phyloP scores from a whole-genome alignment of 2,329 filamentous ascomycete genomes.

The Dothideomycetes sp. region DNA sequence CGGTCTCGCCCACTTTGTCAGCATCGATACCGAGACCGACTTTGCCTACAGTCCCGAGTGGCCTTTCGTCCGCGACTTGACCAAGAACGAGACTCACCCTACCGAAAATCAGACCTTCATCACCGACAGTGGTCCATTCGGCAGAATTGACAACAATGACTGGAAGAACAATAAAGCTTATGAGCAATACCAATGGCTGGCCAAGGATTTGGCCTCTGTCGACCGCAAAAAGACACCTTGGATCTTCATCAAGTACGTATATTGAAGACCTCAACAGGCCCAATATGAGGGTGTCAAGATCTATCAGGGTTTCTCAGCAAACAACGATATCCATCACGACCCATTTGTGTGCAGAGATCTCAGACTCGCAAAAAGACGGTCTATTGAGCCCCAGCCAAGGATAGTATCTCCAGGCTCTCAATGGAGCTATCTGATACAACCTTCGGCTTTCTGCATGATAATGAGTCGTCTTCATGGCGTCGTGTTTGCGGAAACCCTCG shows the following conservation, averaged over 20 bases:
- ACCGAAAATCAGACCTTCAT: slow-evolving; percentile 35
- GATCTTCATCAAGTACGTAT: slow-evolving; percentile 34
- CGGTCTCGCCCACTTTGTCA: slow-evolving; percentile 44
- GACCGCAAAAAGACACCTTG: slow-evolving; percentile 41
- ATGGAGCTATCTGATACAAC: no score
- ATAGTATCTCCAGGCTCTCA: no score
- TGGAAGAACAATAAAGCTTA: slow-evolving; percentile 36
- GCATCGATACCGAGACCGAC: slow-evolving; percentile 42
- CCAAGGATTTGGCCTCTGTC: slow-evolving; percentile 36
- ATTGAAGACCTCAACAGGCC: no score
- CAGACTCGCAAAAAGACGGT: no score
- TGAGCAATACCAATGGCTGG: slow-evolving; percentile 40
- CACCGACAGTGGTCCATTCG: slow-evolving; percentile 44
- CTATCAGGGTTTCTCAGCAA: no score
- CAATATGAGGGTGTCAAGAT: no score
- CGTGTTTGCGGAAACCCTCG: no score
- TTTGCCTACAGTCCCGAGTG: slow-evolving; percentile 40
- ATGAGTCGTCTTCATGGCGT: no score
- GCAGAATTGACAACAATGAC: slow-evolving; percentile 31
- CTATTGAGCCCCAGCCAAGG: no score
- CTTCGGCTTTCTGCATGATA: no score
- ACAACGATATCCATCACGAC: no score
- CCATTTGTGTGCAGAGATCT: no score
- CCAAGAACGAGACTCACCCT: slow-evolving; percentile 34
- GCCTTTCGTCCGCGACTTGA: slow-evolving; percentile 36